phyloP scores from a whole-genome alignment of 306 rosid species.

The Vigna unguiculata region DNA sequence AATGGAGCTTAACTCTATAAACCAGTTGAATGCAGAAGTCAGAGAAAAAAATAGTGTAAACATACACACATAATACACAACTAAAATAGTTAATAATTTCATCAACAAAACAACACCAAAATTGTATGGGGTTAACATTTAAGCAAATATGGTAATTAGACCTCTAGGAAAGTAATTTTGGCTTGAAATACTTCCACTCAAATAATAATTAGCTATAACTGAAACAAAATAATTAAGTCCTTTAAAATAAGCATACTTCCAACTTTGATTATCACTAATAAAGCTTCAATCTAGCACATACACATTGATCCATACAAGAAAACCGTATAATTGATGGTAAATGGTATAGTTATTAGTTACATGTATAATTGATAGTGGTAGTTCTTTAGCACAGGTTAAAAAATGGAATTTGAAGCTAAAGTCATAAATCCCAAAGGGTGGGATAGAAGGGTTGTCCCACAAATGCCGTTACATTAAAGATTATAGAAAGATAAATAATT shows the following conservation, averaged over 20 bases:
- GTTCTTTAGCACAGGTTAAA: no score
- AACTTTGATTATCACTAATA: neutral
- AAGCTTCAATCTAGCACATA: neutral
- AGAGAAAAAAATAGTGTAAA: neutral
- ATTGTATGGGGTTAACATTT: neutral
- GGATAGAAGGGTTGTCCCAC: no score
- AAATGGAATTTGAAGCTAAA: no score
- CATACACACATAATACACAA: neutral
- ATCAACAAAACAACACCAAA: slow-evolving; percentile 1
- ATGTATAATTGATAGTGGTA: no score
- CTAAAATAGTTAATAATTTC: neutral
- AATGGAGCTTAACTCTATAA: slow-evolving; percentile 2
- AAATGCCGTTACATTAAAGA: no score
- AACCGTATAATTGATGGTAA: no score
- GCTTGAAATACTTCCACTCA: slow-evolving; percentile 3
- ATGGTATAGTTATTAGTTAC: no score
- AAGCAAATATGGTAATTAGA: slow-evolving; percentile 7
- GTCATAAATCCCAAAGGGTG: no score
- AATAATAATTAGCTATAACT: neutral
- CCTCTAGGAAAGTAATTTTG: neutral
- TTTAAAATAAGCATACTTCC: neutral
- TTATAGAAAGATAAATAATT: no score
- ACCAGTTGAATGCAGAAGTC: neutral
- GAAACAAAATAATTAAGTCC: neutral
- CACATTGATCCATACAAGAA: neutral